phyloP scores from a whole-genome alignment of 2,329 filamentous ascomycete genomes.

The Talaromyces pinophilus region DNA sequence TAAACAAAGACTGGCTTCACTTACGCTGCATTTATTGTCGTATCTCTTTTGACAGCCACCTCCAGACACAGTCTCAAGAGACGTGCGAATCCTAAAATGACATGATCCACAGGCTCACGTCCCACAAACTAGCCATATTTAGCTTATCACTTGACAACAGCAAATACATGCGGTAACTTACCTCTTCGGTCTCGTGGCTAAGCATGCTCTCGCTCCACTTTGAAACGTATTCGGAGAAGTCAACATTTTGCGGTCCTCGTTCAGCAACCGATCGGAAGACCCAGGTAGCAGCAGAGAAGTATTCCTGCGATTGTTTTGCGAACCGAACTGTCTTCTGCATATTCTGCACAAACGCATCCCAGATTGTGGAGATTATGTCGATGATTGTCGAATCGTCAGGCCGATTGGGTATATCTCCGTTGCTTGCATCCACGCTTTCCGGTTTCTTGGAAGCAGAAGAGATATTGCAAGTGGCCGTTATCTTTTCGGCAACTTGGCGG shows the following conservation, averaged over 20 bases:
- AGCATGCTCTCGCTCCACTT: slow-evolving; percentile 49
- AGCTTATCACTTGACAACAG: background rate
- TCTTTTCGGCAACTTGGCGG: slow-evolving; percentile 42
- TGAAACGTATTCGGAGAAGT: slow-evolving; percentile 44
- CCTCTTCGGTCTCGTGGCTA: slow-evolving; percentile 47
- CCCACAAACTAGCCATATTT: slow-evolving; percentile 46
- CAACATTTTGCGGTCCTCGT: slow-evolving; percentile 39
- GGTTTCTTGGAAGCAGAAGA: slow-evolving; percentile 35
- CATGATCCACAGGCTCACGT: slow-evolving; percentile 46
- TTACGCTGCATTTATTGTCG: slow-evolving; percentile 39
- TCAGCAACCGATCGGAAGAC: slow-evolving; percentile 48
- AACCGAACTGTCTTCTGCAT: slow-evolving; percentile 43
- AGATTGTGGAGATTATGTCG: slow-evolving; percentile 48
- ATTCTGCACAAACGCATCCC: slow-evolving; percentile 45
- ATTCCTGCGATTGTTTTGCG: slow-evolving; percentile 46
- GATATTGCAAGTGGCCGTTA: slow-evolving; percentile 40
- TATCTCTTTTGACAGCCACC: slow-evolving; percentile 37
- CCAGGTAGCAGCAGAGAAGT: slow-evolving; percentile 47
- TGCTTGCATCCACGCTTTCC: slow-evolving; percentile 26
- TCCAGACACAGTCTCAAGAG: slow-evolving; percentile 48
- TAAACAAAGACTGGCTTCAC: slow-evolving; percentile 21
- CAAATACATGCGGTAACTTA: slow-evolving; percentile 26
- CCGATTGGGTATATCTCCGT: slow-evolving; percentile 23
- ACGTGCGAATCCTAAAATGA: slow-evolving; percentile 47
- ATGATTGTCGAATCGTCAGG: slow-evolving; percentile 35